Evolutionary conservation across 371 early-diverging fungal species (phyloP).

Genomic region (Mortierella sp.): DNA sequence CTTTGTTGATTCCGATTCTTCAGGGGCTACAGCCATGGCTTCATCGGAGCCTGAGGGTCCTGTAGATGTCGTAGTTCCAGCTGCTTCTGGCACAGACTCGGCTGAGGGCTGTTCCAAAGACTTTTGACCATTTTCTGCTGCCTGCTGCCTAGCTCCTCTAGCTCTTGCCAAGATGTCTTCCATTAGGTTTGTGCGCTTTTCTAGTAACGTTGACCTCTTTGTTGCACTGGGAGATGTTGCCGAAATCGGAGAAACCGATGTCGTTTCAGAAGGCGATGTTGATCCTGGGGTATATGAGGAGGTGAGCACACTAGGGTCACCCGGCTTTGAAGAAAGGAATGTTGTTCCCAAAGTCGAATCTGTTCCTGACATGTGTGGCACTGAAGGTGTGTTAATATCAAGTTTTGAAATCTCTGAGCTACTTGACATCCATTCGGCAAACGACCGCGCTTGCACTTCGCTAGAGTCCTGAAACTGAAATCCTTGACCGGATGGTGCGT

Average conservation of each 20-base stretch:
- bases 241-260: slow-evolving; percentile 3
- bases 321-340: slow-evolving; percentile 8
- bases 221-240: slow-evolving; percentile 20
- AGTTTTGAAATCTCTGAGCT: slow-evolving; percentile 51
- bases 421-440: slow-evolving; percentile 54
- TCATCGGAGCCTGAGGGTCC: slow-evolving; percentile 29
- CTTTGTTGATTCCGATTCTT: slow-evolving; percentile 6
- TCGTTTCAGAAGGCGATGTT: slow-evolving; percentile 18
- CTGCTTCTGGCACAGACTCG: slow-evolving; percentile 1
- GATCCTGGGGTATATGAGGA: slow-evolving; percentile 42
- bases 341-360: slow-evolving; percentile 13
- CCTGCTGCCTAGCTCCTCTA: slow-evolving; percentile 22
- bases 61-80: background rate
- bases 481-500: slow-evolving; percentile 19
- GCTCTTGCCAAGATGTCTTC: slow-evolving; percentile 36
- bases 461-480: slow-evolving; percentile 30
- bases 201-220: slow-evolving; percentile 24
- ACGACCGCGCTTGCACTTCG: slow-evolving; percentile 41
- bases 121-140: slow-evolving; percentile 3
- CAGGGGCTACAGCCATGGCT: slow-evolving; percentile 9
- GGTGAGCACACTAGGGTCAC: slow-evolving; percentile 31
- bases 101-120: background rate
- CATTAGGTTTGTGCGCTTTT: slow-evolving; percentile 30
- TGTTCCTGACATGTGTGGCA: too few species aligned
- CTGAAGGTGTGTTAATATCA: slow-evolving; percentile 35